These are phyloP conservation scores for Aurifilum marmelostoma DNA, from an alignment of 2,329 filamentous ascomycete genomes.

Conservation along the genomic window DNA sequence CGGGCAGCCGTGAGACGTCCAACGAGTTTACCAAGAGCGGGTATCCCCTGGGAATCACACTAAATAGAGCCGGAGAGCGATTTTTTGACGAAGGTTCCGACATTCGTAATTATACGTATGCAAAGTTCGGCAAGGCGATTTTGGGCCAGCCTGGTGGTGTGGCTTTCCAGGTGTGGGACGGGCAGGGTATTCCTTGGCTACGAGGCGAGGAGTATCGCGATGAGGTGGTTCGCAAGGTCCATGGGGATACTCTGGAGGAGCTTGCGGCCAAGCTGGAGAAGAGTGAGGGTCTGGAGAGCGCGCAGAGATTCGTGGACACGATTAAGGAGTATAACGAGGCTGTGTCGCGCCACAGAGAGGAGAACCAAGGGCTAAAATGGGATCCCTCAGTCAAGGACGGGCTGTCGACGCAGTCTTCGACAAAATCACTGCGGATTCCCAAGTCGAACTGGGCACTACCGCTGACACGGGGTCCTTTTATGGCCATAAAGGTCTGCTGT, in stretches of 20 bases:
- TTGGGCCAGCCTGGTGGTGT: conserved; percentile 59
- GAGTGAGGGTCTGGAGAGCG: conserved; percentile 50
- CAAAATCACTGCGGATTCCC: conserved; percentile 46
- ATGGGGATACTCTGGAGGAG: conserved; percentile 54
- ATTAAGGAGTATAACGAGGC: conserved; percentile 62
- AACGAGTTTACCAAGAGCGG: conserved; percentile 73
- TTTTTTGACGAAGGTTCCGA: conserved; percentile 71
- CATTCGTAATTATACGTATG: conserved; percentile 69
- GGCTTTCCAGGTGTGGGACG: conserved; percentile 70
- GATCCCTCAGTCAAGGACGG: conserved; percentile 66
- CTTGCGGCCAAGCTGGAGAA: conserved; percentile 54
- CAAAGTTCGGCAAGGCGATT: conserved; percentile 65
- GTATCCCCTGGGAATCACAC: conserved; percentile 68
- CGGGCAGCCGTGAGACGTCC: conserved; percentile 60
- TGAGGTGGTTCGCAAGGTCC: conserved; percentile 58
- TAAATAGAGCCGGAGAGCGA: conserved; percentile 60
- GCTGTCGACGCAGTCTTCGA: conserved; percentile 60
- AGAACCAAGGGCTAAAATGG: conserved; percentile 51
- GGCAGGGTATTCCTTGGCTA: conserved; percentile 54
- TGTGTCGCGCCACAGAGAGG: conserved; percentile 49
- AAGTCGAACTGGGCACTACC: conserved; percentile 72
- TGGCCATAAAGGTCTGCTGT: conserved; percentile 66
- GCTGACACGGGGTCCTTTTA: conserved; percentile 58
- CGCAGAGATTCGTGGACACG: conserved; percentile 52
- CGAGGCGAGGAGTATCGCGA: conserved; percentile 64